These are phyloP conservation scores for Dactylorhiza incarnata DNA, from an alignment of 106 monocot species.

Conservation along the genomic window DNA sequence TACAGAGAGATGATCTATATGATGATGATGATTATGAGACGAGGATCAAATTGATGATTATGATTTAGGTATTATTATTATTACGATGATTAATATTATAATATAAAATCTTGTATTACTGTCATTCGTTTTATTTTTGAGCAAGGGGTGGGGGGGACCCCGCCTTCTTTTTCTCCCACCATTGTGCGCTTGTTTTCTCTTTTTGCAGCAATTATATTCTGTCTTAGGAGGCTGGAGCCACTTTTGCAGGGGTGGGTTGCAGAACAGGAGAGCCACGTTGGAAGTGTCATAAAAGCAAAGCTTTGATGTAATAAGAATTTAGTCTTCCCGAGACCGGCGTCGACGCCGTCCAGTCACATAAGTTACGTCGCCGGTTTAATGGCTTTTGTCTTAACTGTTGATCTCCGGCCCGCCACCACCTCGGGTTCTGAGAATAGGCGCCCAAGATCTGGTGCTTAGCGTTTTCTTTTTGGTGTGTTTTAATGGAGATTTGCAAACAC, in stretches of 20 bases:
- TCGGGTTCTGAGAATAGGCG: too few relatives aligned
- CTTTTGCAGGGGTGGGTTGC: constrained; percentile 1
- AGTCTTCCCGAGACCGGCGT: too few relatives aligned
- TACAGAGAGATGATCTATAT: background rate
- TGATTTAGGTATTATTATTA: background rate
- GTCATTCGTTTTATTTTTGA: background rate
- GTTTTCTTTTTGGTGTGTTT: background rate
- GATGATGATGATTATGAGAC: background rate
- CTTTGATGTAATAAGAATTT: background rate
- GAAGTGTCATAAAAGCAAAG: constrained; percentile 2
- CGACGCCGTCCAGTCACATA: too few relatives aligned
- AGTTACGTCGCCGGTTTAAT: too few relatives aligned
- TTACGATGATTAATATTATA: background rate
- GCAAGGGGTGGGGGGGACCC: background rate
- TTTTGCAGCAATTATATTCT: constrained; percentile 1
- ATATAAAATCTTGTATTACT: background rate
- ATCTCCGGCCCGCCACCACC: too few relatives aligned
- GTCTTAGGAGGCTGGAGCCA: background rate
- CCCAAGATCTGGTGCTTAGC: too few relatives aligned
- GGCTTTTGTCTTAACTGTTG: too few relatives aligned
- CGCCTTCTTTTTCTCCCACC: background rate
- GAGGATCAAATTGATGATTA: background rate
- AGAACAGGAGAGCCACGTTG: background rate
- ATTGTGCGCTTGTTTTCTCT: background rate
- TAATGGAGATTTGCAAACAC: too few relatives aligned